phyloP scores from a whole-genome alignment of 202 grass and related monocot genomes.

The Panicum virgatum region DNA sequence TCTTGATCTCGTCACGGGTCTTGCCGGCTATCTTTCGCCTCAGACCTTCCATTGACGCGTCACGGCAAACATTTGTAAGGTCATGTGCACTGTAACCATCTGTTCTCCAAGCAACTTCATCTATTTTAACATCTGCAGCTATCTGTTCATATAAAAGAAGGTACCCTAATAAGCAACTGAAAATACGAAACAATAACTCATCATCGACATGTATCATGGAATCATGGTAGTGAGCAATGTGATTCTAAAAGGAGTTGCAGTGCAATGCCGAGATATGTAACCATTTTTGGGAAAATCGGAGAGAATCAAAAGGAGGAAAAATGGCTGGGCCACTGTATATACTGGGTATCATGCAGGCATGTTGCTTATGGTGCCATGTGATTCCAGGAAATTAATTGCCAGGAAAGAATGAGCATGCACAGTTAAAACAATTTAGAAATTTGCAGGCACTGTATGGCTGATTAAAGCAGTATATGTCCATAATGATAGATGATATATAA shows the following conservation, averaged over 20 bases:
- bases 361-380: not conserved
- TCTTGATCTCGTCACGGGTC: constrained; percentile 89
- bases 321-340: not conserved
- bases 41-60: constrained; percentile 92
- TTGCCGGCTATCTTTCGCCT: constrained; percentile 96
- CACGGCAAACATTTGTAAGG: constrained; percentile 97
- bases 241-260: not conserved
- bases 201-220: not conserved
- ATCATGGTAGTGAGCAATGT: not conserved
- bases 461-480: not conserved
- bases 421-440: not conserved
- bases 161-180: not conserved
- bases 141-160: constrained; percentile 53
- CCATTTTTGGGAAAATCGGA: not conserved
- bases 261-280: not conserved
- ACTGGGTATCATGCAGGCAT: not conserved
- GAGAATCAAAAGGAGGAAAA: not conserved
- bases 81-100: constrained; percentile 90
- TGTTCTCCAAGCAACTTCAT: constrained; percentile 80
- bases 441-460: not conserved
- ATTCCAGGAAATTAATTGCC: not conserved
- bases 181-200: constrained; percentile 1
- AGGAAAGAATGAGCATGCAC: not conserved
- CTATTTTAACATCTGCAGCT: constrained; percentile 74
- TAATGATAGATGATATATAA: not conserved